Conservation (phyloP, 768 basidiomycete species). For the Leccinum disarticulatum region DNA sequence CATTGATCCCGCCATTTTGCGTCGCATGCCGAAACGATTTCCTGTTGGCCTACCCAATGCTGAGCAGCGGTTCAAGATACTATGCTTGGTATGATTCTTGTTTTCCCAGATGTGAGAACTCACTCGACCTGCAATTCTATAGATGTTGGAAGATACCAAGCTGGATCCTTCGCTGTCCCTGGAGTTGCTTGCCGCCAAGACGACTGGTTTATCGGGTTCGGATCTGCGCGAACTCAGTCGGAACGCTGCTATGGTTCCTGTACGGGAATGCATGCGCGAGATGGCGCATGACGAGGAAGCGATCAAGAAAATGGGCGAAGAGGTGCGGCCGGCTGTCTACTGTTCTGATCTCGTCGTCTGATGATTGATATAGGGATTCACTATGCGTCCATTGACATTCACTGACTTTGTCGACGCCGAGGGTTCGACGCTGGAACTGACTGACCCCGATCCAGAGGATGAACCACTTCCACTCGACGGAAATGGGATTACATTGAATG, state of each 20-base stretch:
- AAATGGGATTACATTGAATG: background rate
- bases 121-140: background rate
- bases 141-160: slow-evolving; percentile 86
- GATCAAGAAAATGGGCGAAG: slow-evolving; percentile 41
- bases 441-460: slow-evolving; percentile 30
- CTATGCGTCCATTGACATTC: slow-evolving; percentile 68
- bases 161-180: slow-evolving; percentile 64
- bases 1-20: slow-evolving; percentile 80
- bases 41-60: slow-evolving; percentile 76
- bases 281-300: slow-evolving; percentile 47
- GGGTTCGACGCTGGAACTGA: slow-evolving; percentile 28
- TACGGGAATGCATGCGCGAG: slow-evolving; percentile 76
- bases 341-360: background rate
- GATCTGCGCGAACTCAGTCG: slow-evolving; percentile 91
- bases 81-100: slow-evolving; percentile 58
- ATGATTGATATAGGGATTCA: slow-evolving; percentile 58
- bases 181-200: slow-evolving; percentile 58
- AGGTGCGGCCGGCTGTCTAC: slow-evolving; percentile 33
- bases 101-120: background rate
- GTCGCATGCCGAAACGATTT: slow-evolving; percentile 99
- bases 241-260: slow-evolving; percentile 91
- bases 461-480: slow-evolving; percentile 18
- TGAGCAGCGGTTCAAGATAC: slow-evolving; percentile 81
- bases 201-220: slow-evolving; percentile 82
- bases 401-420: slow-evolving; percentile 63